Conservation (phyloP, 2,329 filamentous ascomycete genomes). For the Fusarium citri region DNA sequence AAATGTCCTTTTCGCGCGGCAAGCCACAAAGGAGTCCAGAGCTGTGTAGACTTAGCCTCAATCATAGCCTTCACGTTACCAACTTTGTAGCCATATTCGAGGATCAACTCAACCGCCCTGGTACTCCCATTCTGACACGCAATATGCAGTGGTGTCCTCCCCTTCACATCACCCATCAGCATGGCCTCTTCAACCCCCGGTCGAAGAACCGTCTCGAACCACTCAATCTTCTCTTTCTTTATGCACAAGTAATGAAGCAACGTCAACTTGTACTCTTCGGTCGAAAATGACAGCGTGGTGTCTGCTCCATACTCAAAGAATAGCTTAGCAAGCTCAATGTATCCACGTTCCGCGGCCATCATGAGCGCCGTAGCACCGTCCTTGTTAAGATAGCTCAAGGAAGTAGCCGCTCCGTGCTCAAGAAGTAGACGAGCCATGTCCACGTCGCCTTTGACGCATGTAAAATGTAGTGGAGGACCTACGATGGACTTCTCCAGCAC, state of each 20-base stretch:
- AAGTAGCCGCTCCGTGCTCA: background rate
- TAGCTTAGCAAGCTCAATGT: fast-evolving
- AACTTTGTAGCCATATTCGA: background rate
- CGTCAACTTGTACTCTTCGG: fast-evolving
- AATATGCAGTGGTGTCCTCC: fast-evolving
- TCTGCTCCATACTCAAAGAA: background rate
- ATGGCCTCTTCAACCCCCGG: fast-evolving
- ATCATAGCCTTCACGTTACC: background rate
- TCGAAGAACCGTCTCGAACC: fast-evolving
- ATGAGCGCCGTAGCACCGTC: background rate
- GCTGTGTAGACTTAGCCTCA: background rate
- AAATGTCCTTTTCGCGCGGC: background rate
- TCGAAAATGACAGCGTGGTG: fast-evolving
- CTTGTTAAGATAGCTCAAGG: fast-evolving
- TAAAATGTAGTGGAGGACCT: fast-evolving
- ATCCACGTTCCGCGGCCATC: fast-evolving
- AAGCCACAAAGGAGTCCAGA: background rate
- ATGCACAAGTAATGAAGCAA: fast-evolving
- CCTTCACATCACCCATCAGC: fast-evolving
- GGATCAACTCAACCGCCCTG: background rate
- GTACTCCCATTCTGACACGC: fast-evolving
- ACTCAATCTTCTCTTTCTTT: fast-evolving
- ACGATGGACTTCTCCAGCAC: fast-evolving
- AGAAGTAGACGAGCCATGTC: background rate
- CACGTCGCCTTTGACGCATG: fast-evolving